A percentile compares a stretch with the other conserved stretches of the same genome.
These are phyloP conservation scores for Torrubiellomyces zombiae DNA, from an alignment of 2,329 filamentous ascomycete genomes.

Conservation along the genomic window DNA sequence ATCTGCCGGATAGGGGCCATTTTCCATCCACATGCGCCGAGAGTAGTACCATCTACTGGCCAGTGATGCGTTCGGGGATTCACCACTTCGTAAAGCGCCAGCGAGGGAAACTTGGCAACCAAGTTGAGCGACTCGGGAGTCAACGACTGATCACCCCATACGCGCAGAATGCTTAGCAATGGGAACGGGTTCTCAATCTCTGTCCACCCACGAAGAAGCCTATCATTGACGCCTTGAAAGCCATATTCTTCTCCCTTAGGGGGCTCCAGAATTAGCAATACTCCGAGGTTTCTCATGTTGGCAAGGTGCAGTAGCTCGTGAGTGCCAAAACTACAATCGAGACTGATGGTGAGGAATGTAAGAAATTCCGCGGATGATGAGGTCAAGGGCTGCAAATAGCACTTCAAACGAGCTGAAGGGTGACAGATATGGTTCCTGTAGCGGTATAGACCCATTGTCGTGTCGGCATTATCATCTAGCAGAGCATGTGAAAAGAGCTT, in stretches of 20 bases:
- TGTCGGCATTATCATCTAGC: slow-evolving; percentile 15
- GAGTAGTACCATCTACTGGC: no score
- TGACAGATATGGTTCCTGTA: slow-evolving; percentile 22
- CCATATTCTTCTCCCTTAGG: slow-evolving; percentile 9
- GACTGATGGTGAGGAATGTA: slow-evolving; percentile 22
- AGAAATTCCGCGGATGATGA: slow-evolving; percentile 21
- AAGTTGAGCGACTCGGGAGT: slow-evolving; percentile 24
- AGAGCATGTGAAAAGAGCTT: slow-evolving; percentile 20
- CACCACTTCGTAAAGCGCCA: slow-evolving; percentile 27
- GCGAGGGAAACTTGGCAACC: slow-evolving; percentile 23
- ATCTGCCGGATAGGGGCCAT: no score
- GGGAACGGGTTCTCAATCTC: slow-evolving; percentile 25
- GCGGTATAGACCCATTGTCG: slow-evolving; percentile 19
- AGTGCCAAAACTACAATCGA: slow-evolving; percentile 16
- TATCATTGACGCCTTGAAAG: slow-evolving; percentile 25
- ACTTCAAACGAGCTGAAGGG: slow-evolving; percentile 15
- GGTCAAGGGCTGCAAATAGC: slow-evolving; percentile 21
- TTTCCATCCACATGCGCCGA: no score
- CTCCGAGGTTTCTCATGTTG: slow-evolving; percentile 27
- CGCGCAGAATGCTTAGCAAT: slow-evolving; percentile 25
- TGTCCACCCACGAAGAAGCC: slow-evolving; percentile 29
- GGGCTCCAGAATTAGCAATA: slow-evolving; percentile 28
- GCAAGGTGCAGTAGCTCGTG: slow-evolving; percentile 24
- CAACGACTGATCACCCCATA: slow-evolving; percentile 24
- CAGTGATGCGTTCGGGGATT: slow-evolving; percentile 14